Percentiles rank a stretch among this genome's conserved stretches.
These are phyloP conservation scores for Porphyra umbilicalis DNA, from an alignment of 31 red algal genomes.

Conservation along the genomic window DNA sequence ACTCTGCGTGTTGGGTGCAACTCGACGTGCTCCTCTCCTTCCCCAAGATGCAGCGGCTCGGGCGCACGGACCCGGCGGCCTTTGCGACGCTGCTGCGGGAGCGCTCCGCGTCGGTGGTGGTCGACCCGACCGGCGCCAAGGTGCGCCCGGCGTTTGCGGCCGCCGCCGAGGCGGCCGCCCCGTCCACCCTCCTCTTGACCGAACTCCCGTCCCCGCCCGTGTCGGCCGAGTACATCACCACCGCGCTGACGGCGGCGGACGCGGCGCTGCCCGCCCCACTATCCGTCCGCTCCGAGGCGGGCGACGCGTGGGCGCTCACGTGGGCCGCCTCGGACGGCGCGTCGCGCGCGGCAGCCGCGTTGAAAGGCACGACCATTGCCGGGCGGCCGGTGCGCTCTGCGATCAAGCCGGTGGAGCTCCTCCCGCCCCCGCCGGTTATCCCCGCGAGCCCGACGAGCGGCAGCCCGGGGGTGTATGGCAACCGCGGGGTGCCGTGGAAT, in stretches of 20 bases:
- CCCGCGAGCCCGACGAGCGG: neutral
- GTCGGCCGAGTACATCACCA: neutral
- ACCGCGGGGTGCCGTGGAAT: neutral
- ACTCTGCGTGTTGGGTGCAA: conserved; percentile 55
- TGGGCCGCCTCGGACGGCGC: neutral
- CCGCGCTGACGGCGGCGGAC: neutral
- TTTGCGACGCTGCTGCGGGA: conserved; percentile 13
- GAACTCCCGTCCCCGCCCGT: neutral
- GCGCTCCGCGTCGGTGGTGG: conserved; percentile 13
- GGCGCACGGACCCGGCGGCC: conserved; percentile 8
- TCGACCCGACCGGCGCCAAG: conserved; percentile 4
- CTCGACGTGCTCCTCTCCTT: conserved; percentile 40
- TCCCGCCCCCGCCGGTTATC: neutral
- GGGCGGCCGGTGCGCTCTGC: neutral
- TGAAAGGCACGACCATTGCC: neutral
- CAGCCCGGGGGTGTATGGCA: neutral
- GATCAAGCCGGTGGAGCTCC: neutral
- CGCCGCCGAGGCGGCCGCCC: neutral
- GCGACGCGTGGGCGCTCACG: neutral
- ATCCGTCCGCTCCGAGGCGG: neutral
- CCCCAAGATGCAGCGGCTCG: conserved; percentile 52
- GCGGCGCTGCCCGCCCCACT: neutral
- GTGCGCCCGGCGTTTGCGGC: conserved; percentile 25
- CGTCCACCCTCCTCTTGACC: neutral
- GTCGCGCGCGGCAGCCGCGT: neutral